Evolutionary conservation across 2,329 filamentous ascomycete genomes (phyloP), one percentile per base, ranked within the genome.

Genomic region (Aspergillus sp.): DNA sequence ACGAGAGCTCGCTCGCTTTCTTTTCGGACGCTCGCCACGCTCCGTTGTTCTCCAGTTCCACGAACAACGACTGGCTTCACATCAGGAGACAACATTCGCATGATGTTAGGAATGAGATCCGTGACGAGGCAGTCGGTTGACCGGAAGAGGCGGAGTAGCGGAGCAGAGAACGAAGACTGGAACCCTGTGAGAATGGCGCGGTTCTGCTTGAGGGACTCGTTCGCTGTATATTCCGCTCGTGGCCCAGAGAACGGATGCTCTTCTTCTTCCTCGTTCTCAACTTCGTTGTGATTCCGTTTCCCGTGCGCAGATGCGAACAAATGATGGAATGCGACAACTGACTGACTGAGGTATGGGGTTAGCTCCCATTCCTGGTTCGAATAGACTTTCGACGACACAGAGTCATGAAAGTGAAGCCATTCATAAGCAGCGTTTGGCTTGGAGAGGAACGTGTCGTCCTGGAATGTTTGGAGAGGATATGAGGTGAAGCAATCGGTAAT

Each of bases 341-440:
- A 87, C 60, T 94, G 89, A 63, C 86, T 89, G 45, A 97, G 82
- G 68, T 99, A 99, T 0, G 90, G 86, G 0, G 82, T 83, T 14
- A 99, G 77, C 70, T 99, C 94, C 89, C 94, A 99, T 51, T 95
- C 92, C 68, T 96, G 93, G 53, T 83, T 86, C n/a, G 84, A 77
- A 66, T 86, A 95, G 1, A 97, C 81, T 36, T 86, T 84, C 1
- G 86, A 85, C 20, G 90, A 90, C 57, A 95, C 85, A 0, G 79
- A 77, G 64, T 97, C 94, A 71, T 96, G 89, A 72, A 99, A 97
- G 69, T 95, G 80, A 50, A 99, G 82, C 94, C 94, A 99, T 65
- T 96, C 93, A 70, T 96, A 95, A 0, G 90, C 90, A 1, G 82
- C 76, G 59, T 87, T 85, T 0, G 95, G 95, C 67, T 99, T 99